phyloP scores from a whole-genome alignment of 2,329 filamentous ascomycete genomes.

The Juglanconis juglandina region DNA sequence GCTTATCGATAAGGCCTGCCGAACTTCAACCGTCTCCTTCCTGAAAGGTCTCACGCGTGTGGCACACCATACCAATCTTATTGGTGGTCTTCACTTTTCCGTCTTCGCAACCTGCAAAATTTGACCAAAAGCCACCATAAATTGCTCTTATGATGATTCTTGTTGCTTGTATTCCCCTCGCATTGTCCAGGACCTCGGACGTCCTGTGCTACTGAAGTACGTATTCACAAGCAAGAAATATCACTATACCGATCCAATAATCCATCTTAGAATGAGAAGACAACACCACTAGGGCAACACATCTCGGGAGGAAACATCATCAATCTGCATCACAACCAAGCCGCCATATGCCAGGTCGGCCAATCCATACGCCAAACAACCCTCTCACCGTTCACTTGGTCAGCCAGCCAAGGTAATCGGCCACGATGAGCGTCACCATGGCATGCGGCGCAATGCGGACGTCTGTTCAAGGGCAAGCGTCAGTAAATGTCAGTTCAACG shows the following conservation, averaged over 20 bases:
- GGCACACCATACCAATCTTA: too few relatives aligned
- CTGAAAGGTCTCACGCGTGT: too few relatives aligned
- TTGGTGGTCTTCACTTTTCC: too few relatives aligned
- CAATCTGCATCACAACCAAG: not conserved
- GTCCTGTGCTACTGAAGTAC: not conserved
- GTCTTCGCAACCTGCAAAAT: too few relatives aligned
- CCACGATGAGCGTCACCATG: slow-evolving; percentile 59
- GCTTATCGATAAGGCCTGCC: slow-evolving; percentile 8
- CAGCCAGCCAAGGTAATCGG: slow-evolving; percentile 58
- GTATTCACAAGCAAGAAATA: not conserved
- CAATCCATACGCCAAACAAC: slow-evolving; percentile 10
- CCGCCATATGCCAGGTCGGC: not conserved
- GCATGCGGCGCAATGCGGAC: slow-evolving; percentile 19
- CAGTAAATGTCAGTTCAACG: slow-evolving; percentile 19
- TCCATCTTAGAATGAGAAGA: not conserved
- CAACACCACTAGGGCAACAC: not conserved
- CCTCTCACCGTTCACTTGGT: slow-evolving; percentile 42
- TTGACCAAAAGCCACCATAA: too few relatives aligned
- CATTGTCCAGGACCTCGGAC: not conserved
- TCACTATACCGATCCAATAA: not conserved
- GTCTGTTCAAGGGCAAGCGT: slow-evolving; percentile 37
- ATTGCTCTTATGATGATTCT: not conserved
- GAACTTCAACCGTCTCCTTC: not conserved
- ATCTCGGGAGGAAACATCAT: not conserved
- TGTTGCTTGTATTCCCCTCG: not conserved